phyloP scores from a whole-genome alignment of 1,284 basidiomycete genomes.

The Rhodotorula sp. region DNA sequence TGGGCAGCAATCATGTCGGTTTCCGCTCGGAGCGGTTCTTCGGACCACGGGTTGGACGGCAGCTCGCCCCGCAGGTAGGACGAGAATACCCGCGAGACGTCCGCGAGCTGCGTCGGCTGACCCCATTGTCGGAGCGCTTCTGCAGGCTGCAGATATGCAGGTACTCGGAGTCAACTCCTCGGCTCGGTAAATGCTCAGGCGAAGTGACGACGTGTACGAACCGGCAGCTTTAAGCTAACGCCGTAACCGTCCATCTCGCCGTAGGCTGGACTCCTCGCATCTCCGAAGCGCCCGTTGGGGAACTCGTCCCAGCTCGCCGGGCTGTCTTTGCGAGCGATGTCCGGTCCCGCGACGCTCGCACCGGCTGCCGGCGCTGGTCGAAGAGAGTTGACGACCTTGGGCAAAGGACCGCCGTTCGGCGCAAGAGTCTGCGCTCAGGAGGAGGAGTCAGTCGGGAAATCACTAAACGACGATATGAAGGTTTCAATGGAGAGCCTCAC shows the following conservation, averaged over 20 bases:
- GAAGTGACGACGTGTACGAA: slow-evolving; percentile 28
- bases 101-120: slow-evolving; percentile 64
- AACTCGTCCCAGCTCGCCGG: slow-evolving; percentile 84
- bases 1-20: slow-evolving; percentile 77
- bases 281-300: slow-evolving; percentile 97
- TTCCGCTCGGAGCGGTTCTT: slow-evolving; percentile 78
- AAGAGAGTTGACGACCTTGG: slow-evolving; percentile 34
- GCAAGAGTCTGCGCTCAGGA: slow-evolving; percentile 11
- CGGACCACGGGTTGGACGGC: slow-evolving; percentile 89
- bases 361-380: slow-evolving; percentile 6
- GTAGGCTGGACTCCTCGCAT: slow-evolving; percentile 92
- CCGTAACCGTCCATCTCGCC: slow-evolving; percentile 94
- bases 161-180: not conserved
- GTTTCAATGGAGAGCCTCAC: not conserved
- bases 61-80: slow-evolving; percentile 50
- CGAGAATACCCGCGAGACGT: slow-evolving; percentile 53
- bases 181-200: no score
- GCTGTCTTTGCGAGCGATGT: slow-evolving; percentile 44
- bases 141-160: slow-evolving; percentile 62
- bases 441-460: not conserved
- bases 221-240: slow-evolving; percentile 55
- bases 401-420: slow-evolving; percentile 20
- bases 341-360: slow-evolving; percentile 19
- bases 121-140: slow-evolving; percentile 88
- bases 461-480: not conserved